These are phyloP conservation scores for Penicillium sp. DNA, from an alignment of 2,329 filamentous ascomycete species.

Conservation along the genomic window DNA sequence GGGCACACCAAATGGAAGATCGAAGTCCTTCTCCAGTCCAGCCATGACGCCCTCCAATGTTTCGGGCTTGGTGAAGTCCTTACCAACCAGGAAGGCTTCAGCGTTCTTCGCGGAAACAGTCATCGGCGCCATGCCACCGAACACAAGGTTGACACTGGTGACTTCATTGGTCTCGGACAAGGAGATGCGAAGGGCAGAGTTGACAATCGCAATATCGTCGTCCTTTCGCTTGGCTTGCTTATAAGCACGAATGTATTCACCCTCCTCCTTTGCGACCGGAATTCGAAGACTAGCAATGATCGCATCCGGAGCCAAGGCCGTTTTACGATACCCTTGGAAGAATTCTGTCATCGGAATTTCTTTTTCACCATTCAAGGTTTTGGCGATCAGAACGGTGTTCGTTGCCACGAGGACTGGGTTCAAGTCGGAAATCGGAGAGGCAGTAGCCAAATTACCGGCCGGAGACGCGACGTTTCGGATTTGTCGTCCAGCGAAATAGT, in stretches of 20 bases:
- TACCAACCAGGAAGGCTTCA: constrained; percentile 70
- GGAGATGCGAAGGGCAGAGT: constrained; percentile 73
- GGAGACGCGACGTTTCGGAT: constrained; percentile 98
- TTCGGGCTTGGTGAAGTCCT: constrained; percentile 72
- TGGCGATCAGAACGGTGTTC: constrained; percentile 77
- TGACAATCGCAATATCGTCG: constrained; percentile 97
- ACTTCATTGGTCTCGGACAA: constrained; percentile 69
- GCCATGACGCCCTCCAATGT: constrained; percentile 89
- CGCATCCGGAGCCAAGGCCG: constrained; percentile 75
- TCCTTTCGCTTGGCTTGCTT: constrained; percentile 98
- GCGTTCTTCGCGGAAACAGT: constrained; percentile 84
- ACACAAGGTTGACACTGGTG: constrained; percentile 74
- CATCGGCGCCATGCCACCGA: constrained; percentile 91
- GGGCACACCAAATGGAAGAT: constrained; percentile 83
- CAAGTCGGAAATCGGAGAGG: constrained; percentile 92
- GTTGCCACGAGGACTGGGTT: constrained; percentile 92
- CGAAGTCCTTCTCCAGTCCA: constrained; percentile 83
- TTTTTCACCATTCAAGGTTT: constrained; percentile 67
- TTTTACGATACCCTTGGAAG: constrained; percentile 87
- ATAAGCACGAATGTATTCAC: constrained; percentile 84
- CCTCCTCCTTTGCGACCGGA: constrained; percentile 68
- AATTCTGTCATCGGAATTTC: constrained; percentile 92
- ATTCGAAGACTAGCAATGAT: constrained; percentile 87
- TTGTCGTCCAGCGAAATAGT: constrained; percentile 91
- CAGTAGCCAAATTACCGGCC: constrained; percentile 89